These are phyloP conservation scores for Talaromyces thailandensis DNA, from an alignment of 495 filamentous ascomycete genomes.

Conservation along the genomic window DNA sequence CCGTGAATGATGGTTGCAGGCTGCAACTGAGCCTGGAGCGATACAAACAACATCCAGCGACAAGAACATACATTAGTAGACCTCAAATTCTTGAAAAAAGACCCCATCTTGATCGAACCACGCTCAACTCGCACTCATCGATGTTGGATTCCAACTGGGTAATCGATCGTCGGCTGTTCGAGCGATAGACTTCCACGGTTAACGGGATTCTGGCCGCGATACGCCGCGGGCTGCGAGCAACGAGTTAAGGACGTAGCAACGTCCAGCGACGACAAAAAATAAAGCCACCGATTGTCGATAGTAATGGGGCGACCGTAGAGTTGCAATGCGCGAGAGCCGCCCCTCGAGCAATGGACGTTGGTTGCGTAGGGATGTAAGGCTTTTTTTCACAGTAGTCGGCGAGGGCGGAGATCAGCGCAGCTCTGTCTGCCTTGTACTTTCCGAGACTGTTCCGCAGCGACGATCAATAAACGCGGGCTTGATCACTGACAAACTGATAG, in stretches of 20 bases:
- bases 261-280: background rate
- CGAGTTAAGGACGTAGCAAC: background rate
- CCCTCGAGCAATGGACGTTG: background rate
- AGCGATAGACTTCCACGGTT: background rate
- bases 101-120: conserved; percentile 24
- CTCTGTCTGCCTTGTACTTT: background rate
- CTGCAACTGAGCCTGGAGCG: conserved; percentile 10
- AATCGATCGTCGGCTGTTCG: background rate
- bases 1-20: background rate
- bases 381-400: background rate
- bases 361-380: background rate
- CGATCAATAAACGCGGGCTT: background rate
- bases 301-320: background rate
- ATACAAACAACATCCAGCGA: conserved; percentile 6
- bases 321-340: background rate
- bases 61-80: conserved; percentile 30
- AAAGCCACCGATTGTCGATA: background rate
- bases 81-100: conserved; percentile 33
- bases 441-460: background rate
- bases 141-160: background rate
- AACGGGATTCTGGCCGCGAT: background rate
- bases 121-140: background rate
- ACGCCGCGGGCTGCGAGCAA: background rate
- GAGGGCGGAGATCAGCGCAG: background rate
- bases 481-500: background rate